Evolutionary conservation across 768 basidiomycete species (phyloP).

Genomic region (Paxillus involutus): DNA sequence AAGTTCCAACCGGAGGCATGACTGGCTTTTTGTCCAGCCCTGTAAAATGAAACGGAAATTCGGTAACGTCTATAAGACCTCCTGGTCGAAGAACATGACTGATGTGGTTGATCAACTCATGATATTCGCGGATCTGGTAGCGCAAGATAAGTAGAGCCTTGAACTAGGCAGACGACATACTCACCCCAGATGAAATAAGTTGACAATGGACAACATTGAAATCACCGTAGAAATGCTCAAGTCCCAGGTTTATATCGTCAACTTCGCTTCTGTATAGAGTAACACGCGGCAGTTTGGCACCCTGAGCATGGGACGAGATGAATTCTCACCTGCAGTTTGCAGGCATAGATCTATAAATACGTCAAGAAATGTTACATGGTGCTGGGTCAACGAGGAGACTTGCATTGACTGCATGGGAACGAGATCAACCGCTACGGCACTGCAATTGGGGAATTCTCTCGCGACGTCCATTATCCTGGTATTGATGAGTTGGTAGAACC

Average conservation of each 20-base stretch:
- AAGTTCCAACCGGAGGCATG: slow-evolving; percentile 39
- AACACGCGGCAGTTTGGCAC: slow-evolving; percentile 3
- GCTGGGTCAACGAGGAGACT: slow-evolving; percentile 27
- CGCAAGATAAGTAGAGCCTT: slow-evolving; percentile 16
- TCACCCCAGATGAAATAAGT: slow-evolving; percentile 70
- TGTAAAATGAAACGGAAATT: slow-evolving; percentile 70
- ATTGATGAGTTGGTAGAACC: slow-evolving; percentile 7
- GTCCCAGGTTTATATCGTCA: slow-evolving; percentile 81
- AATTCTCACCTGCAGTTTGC: slow-evolving; percentile 60
- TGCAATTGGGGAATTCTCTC: slow-evolving; percentile 67
- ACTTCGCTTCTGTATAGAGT: slow-evolving; percentile 63
- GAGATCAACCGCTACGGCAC: slow-evolving; percentile 73
- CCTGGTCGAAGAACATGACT: slow-evolving; percentile 65
- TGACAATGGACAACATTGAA: slow-evolving; percentile 77
- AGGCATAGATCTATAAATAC: slow-evolving; percentile 55
- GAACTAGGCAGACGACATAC: slow-evolving; percentile 26
- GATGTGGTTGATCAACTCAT: slow-evolving; percentile 63
- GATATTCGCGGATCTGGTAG: slow-evolving; percentile 67
- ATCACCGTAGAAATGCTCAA: slow-evolving; percentile 78
- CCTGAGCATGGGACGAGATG: slow-evolving; percentile 2
- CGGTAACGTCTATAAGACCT: slow-evolving; percentile 64
- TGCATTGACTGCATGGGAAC: slow-evolving; percentile 77
- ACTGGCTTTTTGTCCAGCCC: slow-evolving; percentile 48
- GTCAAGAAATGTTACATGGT: slow-evolving; percentile 17
- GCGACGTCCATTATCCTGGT: slow-evolving; percentile 76